Percentiles rank a stretch among this genome's conserved stretches.
Conservation (phyloP, 129 eudicot species). For the Smallanthus sonchifolius region DNA sequence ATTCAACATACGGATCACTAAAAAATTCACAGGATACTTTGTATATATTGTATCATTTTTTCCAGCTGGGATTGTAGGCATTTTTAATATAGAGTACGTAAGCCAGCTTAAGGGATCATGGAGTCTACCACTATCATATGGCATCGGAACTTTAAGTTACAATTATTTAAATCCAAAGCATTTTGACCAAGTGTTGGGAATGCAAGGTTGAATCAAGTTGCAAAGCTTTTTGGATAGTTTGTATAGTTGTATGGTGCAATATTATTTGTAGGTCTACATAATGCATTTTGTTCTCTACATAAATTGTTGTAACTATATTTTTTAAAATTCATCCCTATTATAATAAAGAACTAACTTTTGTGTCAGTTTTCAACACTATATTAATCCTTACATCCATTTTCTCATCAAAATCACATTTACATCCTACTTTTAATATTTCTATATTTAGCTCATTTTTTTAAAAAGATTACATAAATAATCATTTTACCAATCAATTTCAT, state of each 20-base stretch:
- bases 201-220: slow-evolving; percentile 10
- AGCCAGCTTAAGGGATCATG: slow-evolving; percentile 2
- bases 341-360: too few species aligned
- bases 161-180: neutral
- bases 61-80: neutral
- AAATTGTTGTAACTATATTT: neutral
- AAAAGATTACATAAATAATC: too few species aligned
- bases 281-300: slow-evolving; percentile 1
- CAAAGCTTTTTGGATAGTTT: neutral
- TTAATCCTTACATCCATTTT: too few species aligned
- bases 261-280: neutral
- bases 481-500: too few species aligned
- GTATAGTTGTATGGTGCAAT: slow-evolving; percentile 6
- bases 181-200: slow-evolving; percentile 7
- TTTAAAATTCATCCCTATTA: neutral
- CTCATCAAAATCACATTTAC: too few species aligned
- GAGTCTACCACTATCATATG: neutral
- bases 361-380: too few species aligned
- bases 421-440: too few species aligned
- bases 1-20: neutral
- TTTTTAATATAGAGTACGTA: neutral
- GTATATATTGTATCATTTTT: neutral
- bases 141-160: slow-evolving; percentile 4
- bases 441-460: too few species aligned
- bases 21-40: neutral